Conservation (phyloP, 179 eudicot species). For the Pouteria campechiana region DNA sequence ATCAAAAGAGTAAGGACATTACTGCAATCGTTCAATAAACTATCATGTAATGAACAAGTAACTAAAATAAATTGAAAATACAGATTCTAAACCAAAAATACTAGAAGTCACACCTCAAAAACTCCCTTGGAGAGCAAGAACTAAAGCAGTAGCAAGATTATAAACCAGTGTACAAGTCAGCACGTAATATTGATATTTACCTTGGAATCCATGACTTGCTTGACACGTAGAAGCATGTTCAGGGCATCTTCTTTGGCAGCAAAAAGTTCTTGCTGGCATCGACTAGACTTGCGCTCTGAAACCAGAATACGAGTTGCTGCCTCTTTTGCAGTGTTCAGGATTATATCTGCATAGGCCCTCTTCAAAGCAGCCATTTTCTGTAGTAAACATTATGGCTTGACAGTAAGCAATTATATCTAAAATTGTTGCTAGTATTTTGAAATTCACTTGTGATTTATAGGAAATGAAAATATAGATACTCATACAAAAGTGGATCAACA, state of each 20-base stretch:
- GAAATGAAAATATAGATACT: too few relatives aligned
- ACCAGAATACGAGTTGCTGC: conserved; percentile 66
- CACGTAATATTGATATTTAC: conserved; percentile 38
- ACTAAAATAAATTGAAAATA: too few relatives aligned
- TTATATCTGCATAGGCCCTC: conserved; percentile 67
- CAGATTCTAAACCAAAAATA: too few relatives aligned
- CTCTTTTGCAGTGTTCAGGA: conserved; percentile 60
- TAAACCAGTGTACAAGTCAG: neutral
- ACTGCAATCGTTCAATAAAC: too few relatives aligned
- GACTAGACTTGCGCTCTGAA: conserved; percentile 42
- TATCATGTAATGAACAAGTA: too few relatives aligned
- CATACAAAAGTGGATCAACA: too few relatives aligned
- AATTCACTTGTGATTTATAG: too few relatives aligned
- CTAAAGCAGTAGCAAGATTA: neutral
- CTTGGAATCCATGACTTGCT: conserved; percentile 48
- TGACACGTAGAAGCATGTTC: conserved; percentile 45
- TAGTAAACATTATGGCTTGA: too few relatives aligned
- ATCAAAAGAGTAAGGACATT: too few relatives aligned
- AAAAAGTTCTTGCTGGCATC: conserved; percentile 40
- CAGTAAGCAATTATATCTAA: too few relatives aligned
- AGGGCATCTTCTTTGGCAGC: conserved; percentile 46
- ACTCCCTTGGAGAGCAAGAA: neutral
- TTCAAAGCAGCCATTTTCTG: conserved; percentile 56
- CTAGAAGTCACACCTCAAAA: too few relatives aligned
- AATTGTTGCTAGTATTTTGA: too few relatives aligned